These are phyloP conservation scores for Coccomyxa sp. DNA, from an alignment of 139 green algal species.

Conservation along the genomic window DNA sequence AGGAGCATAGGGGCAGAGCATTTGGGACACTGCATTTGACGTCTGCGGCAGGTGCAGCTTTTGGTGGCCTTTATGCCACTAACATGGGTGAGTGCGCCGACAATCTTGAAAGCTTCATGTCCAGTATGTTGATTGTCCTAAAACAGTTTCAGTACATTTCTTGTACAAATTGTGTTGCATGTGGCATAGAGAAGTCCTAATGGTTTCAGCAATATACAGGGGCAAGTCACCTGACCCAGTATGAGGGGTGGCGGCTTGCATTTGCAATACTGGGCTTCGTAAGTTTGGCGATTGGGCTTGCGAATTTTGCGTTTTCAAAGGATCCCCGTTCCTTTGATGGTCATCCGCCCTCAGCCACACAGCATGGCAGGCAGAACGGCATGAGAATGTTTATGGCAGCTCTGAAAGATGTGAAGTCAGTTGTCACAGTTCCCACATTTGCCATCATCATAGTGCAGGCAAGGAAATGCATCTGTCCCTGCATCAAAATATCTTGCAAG, in stretches of 20 bases:
- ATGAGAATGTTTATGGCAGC: background rate
- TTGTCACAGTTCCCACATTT: slow-evolving; percentile 36
- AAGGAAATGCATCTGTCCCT: background rate
- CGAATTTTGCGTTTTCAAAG: slow-evolving; percentile 21
- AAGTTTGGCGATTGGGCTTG: slow-evolving; percentile 31
- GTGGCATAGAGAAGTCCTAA: no score
- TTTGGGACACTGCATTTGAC: slow-evolving; percentile 66
- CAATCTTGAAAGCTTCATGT: no score
- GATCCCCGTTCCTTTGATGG: slow-evolving; percentile 24
- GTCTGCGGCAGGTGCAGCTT: slow-evolving; percentile 32
- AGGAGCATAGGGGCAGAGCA: slow-evolving; percentile 39
- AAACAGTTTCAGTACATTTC: no score
- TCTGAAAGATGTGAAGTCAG: background rate
- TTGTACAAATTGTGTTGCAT: no score
- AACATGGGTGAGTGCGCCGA: slow-evolving; percentile 43
- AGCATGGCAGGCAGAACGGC: background rate
- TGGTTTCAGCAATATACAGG: background rate
- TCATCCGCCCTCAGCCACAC: background rate
- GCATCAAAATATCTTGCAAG: no score
- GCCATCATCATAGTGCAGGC: slow-evolving; percentile 38
- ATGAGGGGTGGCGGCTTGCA: slow-evolving; percentile 67
- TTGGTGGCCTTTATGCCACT: slow-evolving; percentile 63
- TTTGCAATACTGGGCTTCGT: slow-evolving; percentile 50
- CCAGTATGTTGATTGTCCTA: no score
- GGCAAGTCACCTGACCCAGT: slow-evolving; percentile 22